These are phyloP conservation scores for Dactylellina sp. DNA, from an alignment of 2,329 filamentous ascomycete species.

Conservation along the genomic window DNA sequence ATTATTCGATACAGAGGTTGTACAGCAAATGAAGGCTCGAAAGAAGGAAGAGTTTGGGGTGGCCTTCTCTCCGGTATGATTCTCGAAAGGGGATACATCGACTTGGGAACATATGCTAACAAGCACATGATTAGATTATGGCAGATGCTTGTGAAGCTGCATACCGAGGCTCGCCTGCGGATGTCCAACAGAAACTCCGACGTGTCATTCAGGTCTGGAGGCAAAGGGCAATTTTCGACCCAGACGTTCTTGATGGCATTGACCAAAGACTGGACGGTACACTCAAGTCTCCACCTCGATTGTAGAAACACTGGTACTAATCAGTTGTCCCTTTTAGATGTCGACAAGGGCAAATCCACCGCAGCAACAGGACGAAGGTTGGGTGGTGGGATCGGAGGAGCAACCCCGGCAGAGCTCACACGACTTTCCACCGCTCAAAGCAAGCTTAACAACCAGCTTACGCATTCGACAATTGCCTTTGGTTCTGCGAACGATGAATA, in stretches of 20 bases:
- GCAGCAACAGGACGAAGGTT: conserved; percentile 70
- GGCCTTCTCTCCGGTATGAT: conserved; percentile 80
- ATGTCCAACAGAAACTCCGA: conserved; percentile 87
- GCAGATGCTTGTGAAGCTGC: conserved; percentile 90
- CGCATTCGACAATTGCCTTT: conserved; percentile 75
- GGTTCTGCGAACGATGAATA: conserved; percentile 83
- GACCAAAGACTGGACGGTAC: conserved; percentile 82
- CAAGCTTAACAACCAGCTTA: conserved; percentile 77
- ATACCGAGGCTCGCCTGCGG: conserved; percentile 86
- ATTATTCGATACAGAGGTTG: conserved; percentile 76
- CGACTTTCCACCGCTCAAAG: conserved; percentile 80
- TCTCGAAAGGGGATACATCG: not conserved
- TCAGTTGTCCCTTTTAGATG: conserved; percentile 65
- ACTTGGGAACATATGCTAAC: conserved; percentile 1
- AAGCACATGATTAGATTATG: conserved; percentile 70
- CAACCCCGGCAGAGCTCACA: conserved; percentile 79
- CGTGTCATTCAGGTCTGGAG: conserved; percentile 96
- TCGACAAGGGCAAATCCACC: conserved; percentile 70
- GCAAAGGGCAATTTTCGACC: conserved; percentile 84
- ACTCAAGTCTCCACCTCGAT: conserved; percentile 59
- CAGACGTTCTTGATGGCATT: conserved; percentile 80
- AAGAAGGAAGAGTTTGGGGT: conserved; percentile 91
- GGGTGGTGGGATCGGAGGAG: conserved; percentile 66
- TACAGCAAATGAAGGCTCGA: conserved; percentile 93
- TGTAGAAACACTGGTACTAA: not conserved